phyloP scores from a whole-genome alignment of 768 basidiomycete genomes.

The Gelatoporia subvermispora region DNA sequence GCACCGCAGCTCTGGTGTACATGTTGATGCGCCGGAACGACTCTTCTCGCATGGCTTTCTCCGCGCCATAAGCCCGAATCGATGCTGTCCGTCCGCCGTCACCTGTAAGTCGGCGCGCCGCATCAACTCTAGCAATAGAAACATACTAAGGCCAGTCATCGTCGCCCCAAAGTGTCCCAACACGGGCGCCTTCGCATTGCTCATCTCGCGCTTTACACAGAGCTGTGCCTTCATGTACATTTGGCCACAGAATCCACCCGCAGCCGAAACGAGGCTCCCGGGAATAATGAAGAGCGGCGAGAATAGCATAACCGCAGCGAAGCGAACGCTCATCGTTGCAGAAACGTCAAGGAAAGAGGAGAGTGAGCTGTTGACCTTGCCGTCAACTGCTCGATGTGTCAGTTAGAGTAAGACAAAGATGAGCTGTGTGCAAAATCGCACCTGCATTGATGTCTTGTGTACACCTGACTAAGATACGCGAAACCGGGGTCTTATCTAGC shows the following conservation, averaged over 20 bases:
- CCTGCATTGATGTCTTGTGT: conserved; percentile 13
- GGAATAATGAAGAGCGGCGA: conserved; percentile 38
- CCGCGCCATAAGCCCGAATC: conserved; percentile 51
- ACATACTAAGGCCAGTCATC: conserved; percentile 41
- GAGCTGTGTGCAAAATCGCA: background rate
- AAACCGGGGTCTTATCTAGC: conserved; percentile 44
- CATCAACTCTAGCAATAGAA: background rate
- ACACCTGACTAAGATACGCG: conserved; percentile 37
- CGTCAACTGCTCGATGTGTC: conserved; percentile 30
- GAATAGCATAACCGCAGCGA: conserved; percentile 32
- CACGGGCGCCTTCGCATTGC: conserved; percentile 42
- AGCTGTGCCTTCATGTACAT: conserved; percentile 54
- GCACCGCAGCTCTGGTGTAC: conserved; percentile 34
- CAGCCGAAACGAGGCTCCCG: conserved; percentile 26
- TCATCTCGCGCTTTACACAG: conserved; percentile 51
- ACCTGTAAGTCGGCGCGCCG: background rate
- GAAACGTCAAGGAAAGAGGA: conserved; percentile 22
- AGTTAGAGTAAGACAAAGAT: no score
- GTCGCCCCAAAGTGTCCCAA: conserved; percentile 49
- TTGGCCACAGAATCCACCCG: conserved; percentile 38
- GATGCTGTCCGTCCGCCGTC: conserved; percentile 31
- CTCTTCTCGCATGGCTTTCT: conserved; percentile 36
- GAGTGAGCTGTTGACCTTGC: conserved; percentile 21
- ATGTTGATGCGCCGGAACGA: conserved; percentile 40
- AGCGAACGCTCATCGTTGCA: conserved; percentile 27